These are phyloP conservation scores for Podosphaera xanthii DNA, from an alignment of 2,329 filamentous ascomycete genomes.

Conservation along the genomic window DNA sequence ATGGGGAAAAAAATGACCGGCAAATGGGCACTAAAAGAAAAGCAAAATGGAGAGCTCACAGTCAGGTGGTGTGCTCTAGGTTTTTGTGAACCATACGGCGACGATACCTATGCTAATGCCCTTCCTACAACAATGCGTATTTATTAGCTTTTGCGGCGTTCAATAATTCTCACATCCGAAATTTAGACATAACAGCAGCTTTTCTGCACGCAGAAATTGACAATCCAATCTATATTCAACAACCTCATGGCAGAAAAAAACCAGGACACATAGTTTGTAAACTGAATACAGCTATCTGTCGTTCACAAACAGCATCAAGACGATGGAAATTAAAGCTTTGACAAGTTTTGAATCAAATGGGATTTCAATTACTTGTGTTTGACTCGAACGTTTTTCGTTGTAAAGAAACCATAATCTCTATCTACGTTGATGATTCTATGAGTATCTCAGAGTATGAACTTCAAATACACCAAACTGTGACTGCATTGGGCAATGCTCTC, in stretches of 20 bases:
- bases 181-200: background rate
- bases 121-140: background rate
- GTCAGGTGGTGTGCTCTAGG: background rate
- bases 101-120: background rate
- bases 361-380: background rate
- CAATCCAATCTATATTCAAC: too few relatives aligned
- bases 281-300: background rate
- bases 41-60: background rate
- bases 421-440: background rate
- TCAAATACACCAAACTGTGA: background rate
- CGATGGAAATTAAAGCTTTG: background rate
- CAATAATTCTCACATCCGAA: background rate
- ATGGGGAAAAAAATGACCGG: background rate
- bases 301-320: background rate
- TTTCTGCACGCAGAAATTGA: too few relatives aligned
- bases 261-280: too few relatives aligned
- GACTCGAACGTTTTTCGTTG: background rate
- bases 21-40: too few relatives aligned
- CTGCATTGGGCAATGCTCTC: background rate
- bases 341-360: background rate
- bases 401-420: background rate
- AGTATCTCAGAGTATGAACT: background rate
- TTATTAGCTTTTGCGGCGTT: background rate
- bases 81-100: background rate
- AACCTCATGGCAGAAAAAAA: too few relatives aligned